Base-by-base conservation (phyloP, 2,329 filamentous ascomycete species). In the Penicillium brasilianum region DNA sequence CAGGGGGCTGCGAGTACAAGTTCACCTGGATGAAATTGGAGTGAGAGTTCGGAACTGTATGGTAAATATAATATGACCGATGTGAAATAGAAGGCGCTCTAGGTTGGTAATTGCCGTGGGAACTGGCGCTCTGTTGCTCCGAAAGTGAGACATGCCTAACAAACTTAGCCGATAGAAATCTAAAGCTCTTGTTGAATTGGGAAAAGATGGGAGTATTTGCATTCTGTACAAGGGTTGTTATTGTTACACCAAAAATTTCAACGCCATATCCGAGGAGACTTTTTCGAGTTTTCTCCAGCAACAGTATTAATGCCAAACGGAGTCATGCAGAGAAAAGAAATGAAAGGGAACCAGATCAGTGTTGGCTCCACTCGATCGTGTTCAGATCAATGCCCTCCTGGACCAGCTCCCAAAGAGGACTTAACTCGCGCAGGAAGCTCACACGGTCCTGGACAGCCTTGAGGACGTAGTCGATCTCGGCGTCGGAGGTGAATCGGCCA, bases 341-440 rank as follows among this genome's bases (percentile, higher is more conserved):
- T 57, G 64, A 69, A 63, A 46, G 11, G 6, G 22, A 14, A 18
- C 57, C 64, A 69, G 63, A 49, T 85, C 83, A 98, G 79, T 99
- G 95, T 82, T 97, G 93, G 76, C 91, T 96, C 95, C 95, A 99
- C 80, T 99, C 90, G 72, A 99, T 99, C 46, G 92, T 97, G 79
- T 96, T 91, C 69, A 99, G 81, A 74, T 97, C 95, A 66, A 99
- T 87, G 16, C 95, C 95, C 77, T 99, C 95, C 80, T 99, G 95
- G 13, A 99, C 95, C 66, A 99, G 81, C 80, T 99, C 95, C 95
- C 95, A 99, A 59, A 99, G 81, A 41, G 95, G 95, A 76, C 93
- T 97, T 68, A 99, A 83, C 81, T 99, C 95, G 71, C 95, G 88
- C 72, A 99, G 82, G 84, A 98, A 98, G 16, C 88, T 90, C 46